Evolutionary conservation across 108 stramenopile species (phyloP).

Genomic region (Cyclotella choctawhatcheeana): DNA sequence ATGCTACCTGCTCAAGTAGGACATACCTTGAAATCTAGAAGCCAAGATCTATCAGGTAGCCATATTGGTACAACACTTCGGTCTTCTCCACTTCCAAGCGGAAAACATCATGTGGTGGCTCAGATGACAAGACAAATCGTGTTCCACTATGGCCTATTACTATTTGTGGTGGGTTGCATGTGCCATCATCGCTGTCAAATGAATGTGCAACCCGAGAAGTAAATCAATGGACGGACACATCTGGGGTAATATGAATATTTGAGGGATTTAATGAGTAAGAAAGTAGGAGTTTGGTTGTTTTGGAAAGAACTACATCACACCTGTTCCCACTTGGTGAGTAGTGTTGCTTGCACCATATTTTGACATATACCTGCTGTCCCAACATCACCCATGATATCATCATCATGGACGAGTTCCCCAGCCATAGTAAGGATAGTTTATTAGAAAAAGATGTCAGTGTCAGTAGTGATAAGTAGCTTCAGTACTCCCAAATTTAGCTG

Average conservation of each 20-base stretch:
- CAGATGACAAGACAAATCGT: neutral
- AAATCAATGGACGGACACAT: constrained; percentile 4
- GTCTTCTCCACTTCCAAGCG: neutral
- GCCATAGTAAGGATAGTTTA: constrained; percentile 12
- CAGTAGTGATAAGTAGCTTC: no score
- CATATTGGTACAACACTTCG: constrained; percentile 9
- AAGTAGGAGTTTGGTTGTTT: no score
- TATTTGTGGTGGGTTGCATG: constrained; percentile 4
- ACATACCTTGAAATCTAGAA: constrained; percentile 2
- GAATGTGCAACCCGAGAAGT: neutral
- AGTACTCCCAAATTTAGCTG: neutral
- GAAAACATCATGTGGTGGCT: constrained; percentile 6
- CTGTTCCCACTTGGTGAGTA: constrained; percentile 1
- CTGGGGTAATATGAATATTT: no score
- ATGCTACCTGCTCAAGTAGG: neutral
- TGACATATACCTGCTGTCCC: neutral
- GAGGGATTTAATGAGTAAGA: no score
- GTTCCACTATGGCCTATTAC: constrained; percentile 9
- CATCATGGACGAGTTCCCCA: constrained; percentile 10
- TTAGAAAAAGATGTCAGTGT: neutral
- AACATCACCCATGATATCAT: constrained; percentile 9
- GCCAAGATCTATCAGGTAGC: neutral
- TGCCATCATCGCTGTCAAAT: neutral
- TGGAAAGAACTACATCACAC: no score
- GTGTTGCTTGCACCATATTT: constrained; percentile 1